Percentiles rank a stretch among this genome's conserved stretches.
Conservation (phyloP, 2,329 filamentous ascomycete species). For the Verticillium klebahnii region DNA sequence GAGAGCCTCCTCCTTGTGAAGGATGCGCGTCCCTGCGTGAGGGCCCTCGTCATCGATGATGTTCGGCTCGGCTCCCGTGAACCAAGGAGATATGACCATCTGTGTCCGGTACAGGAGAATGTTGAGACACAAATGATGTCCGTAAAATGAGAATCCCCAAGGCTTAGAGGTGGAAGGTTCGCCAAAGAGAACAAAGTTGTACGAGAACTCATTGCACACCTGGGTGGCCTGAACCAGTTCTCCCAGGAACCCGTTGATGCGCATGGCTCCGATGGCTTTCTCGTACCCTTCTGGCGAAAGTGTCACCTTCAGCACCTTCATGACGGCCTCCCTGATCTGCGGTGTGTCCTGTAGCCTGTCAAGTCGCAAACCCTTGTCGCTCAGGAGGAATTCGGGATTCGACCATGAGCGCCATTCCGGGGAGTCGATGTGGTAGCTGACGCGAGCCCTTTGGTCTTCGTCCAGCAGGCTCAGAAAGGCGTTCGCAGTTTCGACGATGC, state of each 20-base stretch:
- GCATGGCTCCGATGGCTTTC: conserved; percentile 67
- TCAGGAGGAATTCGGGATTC: conserved; percentile 70
- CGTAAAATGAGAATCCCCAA: conserved; percentile 74
- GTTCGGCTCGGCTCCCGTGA: conserved; percentile 78
- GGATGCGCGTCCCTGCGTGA: conserved; percentile 59
- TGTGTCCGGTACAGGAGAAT: conserved; percentile 60
- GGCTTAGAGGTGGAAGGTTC: conserved; percentile 49
- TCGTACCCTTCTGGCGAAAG: conserved; percentile 67
- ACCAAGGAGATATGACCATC: conserved; percentile 68
- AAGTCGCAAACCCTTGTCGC: conserved; percentile 64
- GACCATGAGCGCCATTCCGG: conserved; percentile 67
- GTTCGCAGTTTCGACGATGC: conserved; percentile 49
- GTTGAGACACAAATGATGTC: conserved; percentile 72
- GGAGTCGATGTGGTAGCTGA: conserved; percentile 61
- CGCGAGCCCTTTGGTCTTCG: conserved; percentile 39
- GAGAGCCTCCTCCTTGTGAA: conserved; percentile 58
- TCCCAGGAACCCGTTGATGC: conserved; percentile 71
- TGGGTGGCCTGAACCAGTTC: conserved; percentile 56
- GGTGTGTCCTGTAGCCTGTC: conserved; percentile 45
- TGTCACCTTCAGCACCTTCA: conserved; percentile 51
- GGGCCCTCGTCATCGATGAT: conserved; percentile 58
- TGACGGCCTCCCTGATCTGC: conserved; percentile 40
- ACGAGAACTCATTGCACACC: conserved; percentile 71
- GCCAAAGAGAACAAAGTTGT: conserved; percentile 72
- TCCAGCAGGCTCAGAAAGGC: conserved; percentile 40